Evolutionary conservation across 1,284 basidiomycete species (phyloP).

Genomic region (Ustilago tritici): DNA sequence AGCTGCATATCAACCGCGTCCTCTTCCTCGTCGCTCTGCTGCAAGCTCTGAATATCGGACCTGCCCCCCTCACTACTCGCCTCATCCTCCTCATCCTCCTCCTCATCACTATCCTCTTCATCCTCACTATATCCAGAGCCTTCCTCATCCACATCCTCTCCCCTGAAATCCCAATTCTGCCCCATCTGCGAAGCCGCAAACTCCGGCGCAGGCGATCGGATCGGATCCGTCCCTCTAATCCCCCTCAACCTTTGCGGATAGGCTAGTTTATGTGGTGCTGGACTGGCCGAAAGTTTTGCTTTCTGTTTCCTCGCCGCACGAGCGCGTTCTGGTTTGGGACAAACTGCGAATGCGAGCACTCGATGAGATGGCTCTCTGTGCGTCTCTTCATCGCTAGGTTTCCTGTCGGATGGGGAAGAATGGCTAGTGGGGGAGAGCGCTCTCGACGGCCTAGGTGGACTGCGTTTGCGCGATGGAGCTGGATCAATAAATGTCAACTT

Average conservation of each 20-base stretch:
- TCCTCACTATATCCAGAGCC: slow-evolving; percentile 54
- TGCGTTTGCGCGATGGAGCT: slow-evolving; percentile 22
- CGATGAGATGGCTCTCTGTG: slow-evolving; percentile 14
- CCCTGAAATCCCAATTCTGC: slow-evolving; percentile 9
- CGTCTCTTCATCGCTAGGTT: slow-evolving; percentile 7
- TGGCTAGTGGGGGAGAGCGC: slow-evolving; percentile 4
- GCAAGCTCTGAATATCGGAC: slow-evolving; percentile 22
- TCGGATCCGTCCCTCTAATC: slow-evolving; percentile 39
- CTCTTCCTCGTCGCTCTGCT: slow-evolving; percentile 13
- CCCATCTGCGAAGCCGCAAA: neutral
- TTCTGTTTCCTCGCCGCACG: slow-evolving; percentile 14
- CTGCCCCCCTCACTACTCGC: slow-evolving; percentile 5
- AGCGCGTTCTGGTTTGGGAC: slow-evolving; percentile 40
- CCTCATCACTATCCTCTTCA: slow-evolving; percentile 37
- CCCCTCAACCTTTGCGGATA: slow-evolving; percentile 40
- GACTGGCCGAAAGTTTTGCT: slow-evolving; percentile 42
- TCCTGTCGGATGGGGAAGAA: neutral
- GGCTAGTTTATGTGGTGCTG: slow-evolving; percentile 41
- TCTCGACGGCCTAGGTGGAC: neutral
- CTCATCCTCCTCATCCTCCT: slow-evolving; percentile 24
- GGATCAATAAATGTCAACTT: slow-evolving; percentile 36
- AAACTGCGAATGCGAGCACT: slow-evolving; percentile 37
- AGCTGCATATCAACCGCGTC: neutral
- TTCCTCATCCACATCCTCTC: slow-evolving; percentile 17
- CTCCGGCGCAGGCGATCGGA: slow-evolving; percentile 44